Evolutionary conservation across 2,329 filamentous ascomycete genomes (phyloP), one percentile per base, ranked within the genome.

Genomic region (Lachnellula cervina): DNA sequence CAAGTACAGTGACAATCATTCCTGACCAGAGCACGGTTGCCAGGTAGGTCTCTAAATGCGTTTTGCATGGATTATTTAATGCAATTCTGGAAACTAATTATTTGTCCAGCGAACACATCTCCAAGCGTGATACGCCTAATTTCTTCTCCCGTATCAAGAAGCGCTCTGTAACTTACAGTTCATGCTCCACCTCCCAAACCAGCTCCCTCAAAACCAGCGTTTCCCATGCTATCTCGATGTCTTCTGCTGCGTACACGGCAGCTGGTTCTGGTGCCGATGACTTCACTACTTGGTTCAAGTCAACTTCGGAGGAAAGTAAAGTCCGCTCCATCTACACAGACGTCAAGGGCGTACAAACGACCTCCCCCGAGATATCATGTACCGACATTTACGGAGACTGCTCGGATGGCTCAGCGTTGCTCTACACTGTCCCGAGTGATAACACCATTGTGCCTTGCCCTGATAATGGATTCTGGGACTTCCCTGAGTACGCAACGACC

Each of bases 261-360:
- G 62, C 62, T 9, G 60, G 23, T 8, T 59, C 54, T 4, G 61
- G 8, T 4, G 60, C 60, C 2, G 35, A 62, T 46, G 55, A 59
- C 25, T 65, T 61, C 57, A 63, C 61, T 17, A 57, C 56, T 43
- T 65, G 62, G 62, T 65, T 65, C 61, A 63, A 52, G 21, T 60
- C 60, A 2, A 64, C 61, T 14, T 50, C 60, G 0, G 44, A 56
- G 19, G 58, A 64, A 32, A 46, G 45, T 14, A 46, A 54, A n/a
- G 62, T 65, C 16, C 61, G 58, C 8, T 37, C 37, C 4, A 65
- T 65, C 55, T 65, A 65, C 52, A 59, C 42, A 19, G 54, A 60
- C 16, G 61, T 65, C 50, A 47, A 38, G 25, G 55, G 55, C n/a
- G 58, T 65, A 3, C 62, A 65, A 46, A 62, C 60, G 14, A 64